Evolutionary conservation across 805 yeast genomes (phyloP), one percentile per base, ranked within the genome.

Genomic region (Myxozyma kluyveri): DNA sequence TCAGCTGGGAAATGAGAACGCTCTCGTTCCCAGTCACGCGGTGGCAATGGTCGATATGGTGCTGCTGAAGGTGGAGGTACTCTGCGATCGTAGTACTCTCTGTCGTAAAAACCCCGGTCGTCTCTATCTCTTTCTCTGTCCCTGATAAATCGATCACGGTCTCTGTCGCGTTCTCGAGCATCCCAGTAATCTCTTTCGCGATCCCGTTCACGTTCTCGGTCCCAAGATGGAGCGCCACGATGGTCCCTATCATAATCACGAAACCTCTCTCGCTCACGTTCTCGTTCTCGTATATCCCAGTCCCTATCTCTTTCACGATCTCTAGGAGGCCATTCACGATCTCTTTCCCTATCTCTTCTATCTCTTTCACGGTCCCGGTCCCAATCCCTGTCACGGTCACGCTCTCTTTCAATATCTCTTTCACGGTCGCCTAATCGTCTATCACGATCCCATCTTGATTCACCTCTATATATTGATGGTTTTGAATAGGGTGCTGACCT

Each of bases 21-120:
- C n/a, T 54, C 58, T 14, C 56, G 48, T 22, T 38, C 49, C 21
- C 54, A 42, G 10, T 45, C 54, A 45, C 53, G 19, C 53, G 42
- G 26, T 51, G 37, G 22, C 40, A 24, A 14, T 46, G 57, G 45
- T 40, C 54, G 23, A 10, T 49, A 37, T n/a, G 40, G 36, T 12
- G 49, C 31, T 31, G 29, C 4, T 18, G 27, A 9, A 19, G 38
- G 45, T 5, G 26, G 27, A 43, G 47, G 41, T 17, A 42, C 42
- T 17, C 49, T 42, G 4, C 50, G 40, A 26, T 52, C 54, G 41
- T 32, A 32, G 27, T 32, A 35, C 10, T 21, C 43, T 19, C 54
- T 37, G 18, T 50, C 54, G 38, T 33, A 21, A n/a, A 32, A 42
- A 14, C 43, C 54, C 22, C 54, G 45, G 33, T 52, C 56, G 26